Percentiles rank a stretch among this genome's conserved stretches.
These are phyloP conservation scores for Capronia coronata DNA, from an alignment of 2,329 filamentous ascomycete species.

Conservation along the genomic window DNA sequence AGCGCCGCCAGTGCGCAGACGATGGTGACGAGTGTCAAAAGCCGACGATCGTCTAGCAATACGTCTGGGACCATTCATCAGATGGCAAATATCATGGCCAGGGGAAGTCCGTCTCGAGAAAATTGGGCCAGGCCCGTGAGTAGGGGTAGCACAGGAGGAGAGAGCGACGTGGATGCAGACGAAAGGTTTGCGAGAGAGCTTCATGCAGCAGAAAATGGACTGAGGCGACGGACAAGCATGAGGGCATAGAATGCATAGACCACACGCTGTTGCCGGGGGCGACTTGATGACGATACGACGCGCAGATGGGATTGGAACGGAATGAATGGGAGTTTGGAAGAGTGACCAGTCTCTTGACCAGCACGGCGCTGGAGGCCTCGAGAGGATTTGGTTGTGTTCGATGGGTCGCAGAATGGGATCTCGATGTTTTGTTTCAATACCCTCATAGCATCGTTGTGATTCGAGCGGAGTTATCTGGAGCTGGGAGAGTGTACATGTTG, in stretches of 20 bases:
- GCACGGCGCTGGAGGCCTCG: neutral
- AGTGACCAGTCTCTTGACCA: neutral
- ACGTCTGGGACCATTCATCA: constrained; percentile 23
- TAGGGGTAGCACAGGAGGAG: constrained; percentile 17
- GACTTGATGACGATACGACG: constrained; percentile 11
- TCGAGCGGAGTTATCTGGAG: neutral
- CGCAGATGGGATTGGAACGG: constrained; percentile 9
- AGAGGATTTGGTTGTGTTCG: neutral
- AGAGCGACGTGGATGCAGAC: constrained; percentile 24
- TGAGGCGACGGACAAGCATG: constrained; percentile 27
- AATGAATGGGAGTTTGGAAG: neutral
- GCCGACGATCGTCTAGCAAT: constrained; percentile 23
- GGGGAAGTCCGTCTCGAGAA: constrained; percentile 13
- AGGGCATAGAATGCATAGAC: constrained; percentile 19
- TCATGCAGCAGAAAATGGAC: constrained; percentile 26
- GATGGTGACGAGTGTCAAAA: constrained; percentile 18
- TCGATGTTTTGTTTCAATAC: constrained; percentile 7
- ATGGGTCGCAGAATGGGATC: neutral
- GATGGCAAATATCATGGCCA: constrained; percentile 10
- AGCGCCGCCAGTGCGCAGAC: constrained; percentile 22
- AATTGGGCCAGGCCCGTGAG: constrained; percentile 9
- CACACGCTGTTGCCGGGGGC: neutral
- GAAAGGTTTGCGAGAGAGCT: constrained; percentile 26
- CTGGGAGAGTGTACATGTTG: constrained; percentile 1
- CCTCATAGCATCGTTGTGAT: constrained; percentile 5